A percentile compares a stretch with the other conserved stretches of the same genome.
These are phyloP conservation scores for Pythium folliculosum DNA, from an alignment of 352 stramenopile species.

Conservation along the genomic window DNA sequence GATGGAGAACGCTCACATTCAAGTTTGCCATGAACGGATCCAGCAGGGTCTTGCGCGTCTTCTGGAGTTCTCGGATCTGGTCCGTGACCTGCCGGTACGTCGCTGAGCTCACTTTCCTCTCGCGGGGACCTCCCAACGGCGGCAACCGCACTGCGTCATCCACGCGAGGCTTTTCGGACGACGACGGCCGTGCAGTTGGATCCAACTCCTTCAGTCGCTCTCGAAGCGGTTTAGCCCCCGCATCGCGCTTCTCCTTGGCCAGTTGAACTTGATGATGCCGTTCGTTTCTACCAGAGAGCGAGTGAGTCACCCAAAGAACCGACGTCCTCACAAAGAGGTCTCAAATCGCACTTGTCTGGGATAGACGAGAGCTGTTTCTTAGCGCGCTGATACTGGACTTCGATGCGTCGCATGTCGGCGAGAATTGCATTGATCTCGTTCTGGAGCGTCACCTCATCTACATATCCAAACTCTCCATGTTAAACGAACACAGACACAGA, in stretches of 20 bases:
- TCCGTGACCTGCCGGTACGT: slow-evolving; percentile 49
- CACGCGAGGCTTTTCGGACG: slow-evolving; percentile 7
- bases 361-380: slow-evolving; percentile 52
- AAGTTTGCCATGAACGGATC: slow-evolving; percentile 58
- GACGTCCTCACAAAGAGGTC: neutral
- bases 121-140: neutral
- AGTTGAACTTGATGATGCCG: slow-evolving; percentile 48
- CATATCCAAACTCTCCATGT: neutral
- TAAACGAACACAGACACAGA: slow-evolving; percentile 6
- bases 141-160: slow-evolving; percentile 20
- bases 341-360: slow-evolving; percentile 49
- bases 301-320: neutral
- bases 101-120: slow-evolving; percentile 10
- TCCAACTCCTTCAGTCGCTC: slow-evolving; percentile 36
- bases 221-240: slow-evolving; percentile 27
- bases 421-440: slow-evolving; percentile 39
- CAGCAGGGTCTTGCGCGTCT: slow-evolving; percentile 36
- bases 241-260: slow-evolving; percentile 38
- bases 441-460: slow-evolving; percentile 28
- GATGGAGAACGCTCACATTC: slow-evolving; percentile 36
- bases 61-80: slow-evolving; percentile 44
- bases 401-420: slow-evolving; percentile 38
- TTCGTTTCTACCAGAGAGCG: slow-evolving; percentile 31
- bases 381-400: slow-evolving; percentile 39
- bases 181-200: slow-evolving; percentile 13